phyloP scores from a whole-genome alignment of 2,329 filamentous ascomycete species.

The Cercospora sp. region DNA sequence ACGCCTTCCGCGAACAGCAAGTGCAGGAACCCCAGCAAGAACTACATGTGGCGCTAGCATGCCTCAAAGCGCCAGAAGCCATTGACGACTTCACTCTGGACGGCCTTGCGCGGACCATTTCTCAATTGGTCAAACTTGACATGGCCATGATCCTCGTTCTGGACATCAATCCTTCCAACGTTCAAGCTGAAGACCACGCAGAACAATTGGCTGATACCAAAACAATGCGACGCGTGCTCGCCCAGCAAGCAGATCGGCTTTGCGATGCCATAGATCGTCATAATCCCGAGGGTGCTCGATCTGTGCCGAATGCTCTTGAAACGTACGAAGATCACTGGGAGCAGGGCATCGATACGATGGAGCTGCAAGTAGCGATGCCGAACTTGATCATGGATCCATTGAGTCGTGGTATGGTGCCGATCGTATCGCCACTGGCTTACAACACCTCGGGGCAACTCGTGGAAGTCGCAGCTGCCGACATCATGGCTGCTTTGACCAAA shows the following conservation, averaged over 20 bases:
- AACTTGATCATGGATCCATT: conserved; percentile 65
- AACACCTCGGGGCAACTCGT: conserved; percentile 53
- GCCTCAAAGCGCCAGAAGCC: conserved; percentile 72
- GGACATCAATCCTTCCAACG: conserved; percentile 58
- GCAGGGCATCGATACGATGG: conserved; percentile 22
- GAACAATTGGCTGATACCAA: conserved; percentile 20
- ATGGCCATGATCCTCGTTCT: conserved; percentile 80
- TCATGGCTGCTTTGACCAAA: conserved; percentile 73
- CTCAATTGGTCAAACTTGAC: conserved; percentile 79
- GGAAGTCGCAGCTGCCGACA: conserved; percentile 59
- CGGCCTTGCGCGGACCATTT: conserved; percentile 79
- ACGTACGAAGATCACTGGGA: conserved; percentile 27
- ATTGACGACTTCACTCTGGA: conserved; percentile 68
- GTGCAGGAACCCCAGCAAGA: conserved; percentile 43
- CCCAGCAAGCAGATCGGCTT: conserved; percentile 70
- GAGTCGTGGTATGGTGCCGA: conserved; percentile 66
- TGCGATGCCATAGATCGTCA: conserved; percentile 72
- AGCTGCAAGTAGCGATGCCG: conserved; percentile 46
- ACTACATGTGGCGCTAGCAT: conserved; percentile 80
- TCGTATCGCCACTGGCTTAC: conserved; percentile 68
- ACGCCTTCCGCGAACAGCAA: conserved; percentile 41
- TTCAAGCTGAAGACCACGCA: conserved; percentile 14
- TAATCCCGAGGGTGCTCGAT: conserved; percentile 66
- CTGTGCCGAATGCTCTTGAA: conserved; percentile 62
- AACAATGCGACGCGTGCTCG: conserved; percentile 27